Evolutionary conservation across 352 stramenopile genomes (phyloP).

Genomic region (Phytophthora sp.): DNA sequence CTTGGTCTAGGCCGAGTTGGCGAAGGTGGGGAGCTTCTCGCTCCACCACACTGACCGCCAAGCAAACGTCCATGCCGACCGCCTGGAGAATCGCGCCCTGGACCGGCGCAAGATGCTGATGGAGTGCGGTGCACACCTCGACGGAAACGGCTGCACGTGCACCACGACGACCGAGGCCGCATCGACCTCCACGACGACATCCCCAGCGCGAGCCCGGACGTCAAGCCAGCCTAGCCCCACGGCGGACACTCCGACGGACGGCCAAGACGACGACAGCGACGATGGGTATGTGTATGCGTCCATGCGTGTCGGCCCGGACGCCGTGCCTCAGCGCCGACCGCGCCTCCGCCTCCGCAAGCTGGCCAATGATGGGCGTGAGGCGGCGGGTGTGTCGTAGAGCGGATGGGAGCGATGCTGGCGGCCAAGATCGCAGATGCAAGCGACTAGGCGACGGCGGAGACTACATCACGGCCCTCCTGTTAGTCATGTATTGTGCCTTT

Average conservation of each 20-base stretch:
- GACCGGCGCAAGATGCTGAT: not conserved
- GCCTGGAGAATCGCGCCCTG: conserved; percentile 18
- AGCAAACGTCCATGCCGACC: conserved; percentile 21
- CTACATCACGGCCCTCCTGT: conserved; percentile 15
- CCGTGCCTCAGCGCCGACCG: not conserved
- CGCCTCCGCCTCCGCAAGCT: conserved; percentile 12
- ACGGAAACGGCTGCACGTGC: not conserved
- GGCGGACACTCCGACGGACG: not conserved
- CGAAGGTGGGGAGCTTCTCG: not conserved
- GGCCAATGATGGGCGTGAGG: not conserved
- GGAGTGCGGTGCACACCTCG: conserved; percentile 2
- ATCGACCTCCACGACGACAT: too few relatives aligned
- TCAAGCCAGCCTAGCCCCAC: too few relatives aligned
- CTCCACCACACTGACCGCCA: conserved; percentile 25
- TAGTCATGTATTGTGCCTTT: too few relatives aligned
- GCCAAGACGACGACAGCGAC: not conserved
- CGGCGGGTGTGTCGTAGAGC: not conserved
- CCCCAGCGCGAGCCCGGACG: too few relatives aligned
- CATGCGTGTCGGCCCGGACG: conserved; percentile 3
- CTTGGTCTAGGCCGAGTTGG: not conserved
- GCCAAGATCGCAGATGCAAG: conserved; percentile 14
- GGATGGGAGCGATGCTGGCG: not conserved
- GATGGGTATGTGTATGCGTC: conserved; percentile 13
- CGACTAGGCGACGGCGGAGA: conserved; percentile 15
- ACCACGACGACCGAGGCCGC: too few relatives aligned